Conservation (phyloP, 73 alveolate species). For the Diophrys appendiculata region DNA sequence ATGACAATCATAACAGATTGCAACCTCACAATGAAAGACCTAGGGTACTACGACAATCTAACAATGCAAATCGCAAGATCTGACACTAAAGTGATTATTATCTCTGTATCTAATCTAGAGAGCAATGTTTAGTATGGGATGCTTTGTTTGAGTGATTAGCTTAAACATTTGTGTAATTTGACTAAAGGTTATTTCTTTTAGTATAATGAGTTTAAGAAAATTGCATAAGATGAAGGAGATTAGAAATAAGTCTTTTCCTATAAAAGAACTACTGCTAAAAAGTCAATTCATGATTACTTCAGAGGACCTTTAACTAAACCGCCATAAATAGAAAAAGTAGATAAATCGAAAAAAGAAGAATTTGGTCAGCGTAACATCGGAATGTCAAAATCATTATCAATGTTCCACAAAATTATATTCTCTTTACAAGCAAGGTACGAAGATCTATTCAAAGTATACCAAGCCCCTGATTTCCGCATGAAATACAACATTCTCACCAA, state of each 20-base stretch:
- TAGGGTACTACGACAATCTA: conserved; percentile 9
- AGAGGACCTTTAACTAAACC: no score
- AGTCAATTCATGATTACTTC: not conserved
- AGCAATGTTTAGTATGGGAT: not conserved
- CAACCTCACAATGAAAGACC: not conserved
- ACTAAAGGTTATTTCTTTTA: not conserved
- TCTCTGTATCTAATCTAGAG: not conserved
- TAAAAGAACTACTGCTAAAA: not conserved
- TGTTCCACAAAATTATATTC: not conserved
- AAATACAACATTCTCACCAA: not conserved
- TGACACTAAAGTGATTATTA: conserved; percentile 6
- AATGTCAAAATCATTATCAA: not conserved
- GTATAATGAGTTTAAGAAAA: not conserved
- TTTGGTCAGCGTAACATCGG: no score
- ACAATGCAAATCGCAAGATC: conserved; percentile 6
- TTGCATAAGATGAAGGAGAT: not conserved
- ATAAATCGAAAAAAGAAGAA: no score
- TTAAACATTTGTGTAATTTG: not conserved
- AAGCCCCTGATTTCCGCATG: not conserved
- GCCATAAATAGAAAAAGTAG: no score
- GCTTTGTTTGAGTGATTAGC: not conserved
- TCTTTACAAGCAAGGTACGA: not conserved
- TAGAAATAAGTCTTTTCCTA: not conserved
- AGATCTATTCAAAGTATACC: not conserved
- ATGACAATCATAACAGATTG: not conserved